Evolutionary conservation across 2,329 filamentous ascomycete genomes (phyloP).

Genomic region (Ustilaginoidea virens): DNA sequence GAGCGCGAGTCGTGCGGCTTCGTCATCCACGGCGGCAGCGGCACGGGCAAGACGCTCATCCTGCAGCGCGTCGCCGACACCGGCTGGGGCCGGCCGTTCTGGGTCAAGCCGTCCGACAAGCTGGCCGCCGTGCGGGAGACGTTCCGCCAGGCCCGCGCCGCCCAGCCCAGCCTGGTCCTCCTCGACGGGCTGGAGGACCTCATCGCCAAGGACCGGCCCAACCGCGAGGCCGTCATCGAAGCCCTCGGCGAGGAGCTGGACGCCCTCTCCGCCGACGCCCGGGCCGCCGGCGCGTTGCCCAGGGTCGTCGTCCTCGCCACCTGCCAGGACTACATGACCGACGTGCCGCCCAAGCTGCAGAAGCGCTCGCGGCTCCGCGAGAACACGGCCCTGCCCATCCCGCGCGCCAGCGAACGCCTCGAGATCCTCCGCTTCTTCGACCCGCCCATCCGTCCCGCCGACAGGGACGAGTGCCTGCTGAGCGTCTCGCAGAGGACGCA

Average conservation of each 20-base stretch:
- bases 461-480: slow-evolving; percentile 35
- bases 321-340: slow-evolving; percentile 52
- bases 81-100: slow-evolving; percentile 56
- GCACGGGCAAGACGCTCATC: slow-evolving; percentile 72
- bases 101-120: slow-evolving; percentile 40
- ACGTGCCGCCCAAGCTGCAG: slow-evolving; percentile 56
- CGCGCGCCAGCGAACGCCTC: slow-evolving; percentile 52
- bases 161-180: slow-evolving; percentile 62
- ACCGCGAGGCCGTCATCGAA: slow-evolving; percentile 33
- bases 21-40: slow-evolving; percentile 65
- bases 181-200: slow-evolving; percentile 66
- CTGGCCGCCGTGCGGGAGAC: slow-evolving; percentile 44
- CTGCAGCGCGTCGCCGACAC: slow-evolving; percentile 51
- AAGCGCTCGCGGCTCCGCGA: slow-evolving; percentile 47
- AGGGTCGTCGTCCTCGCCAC: slow-evolving; percentile 61
- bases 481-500: slow-evolving; percentile 62
- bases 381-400: slow-evolving; percentile 62
- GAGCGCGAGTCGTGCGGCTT: slow-evolving; percentile 37
- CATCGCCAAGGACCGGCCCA: slow-evolving; percentile 42
- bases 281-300: slow-evolving; percentile 23
- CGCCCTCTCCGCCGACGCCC: slow-evolving; percentile 26
- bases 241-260: slow-evolving; percentile 40
- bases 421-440: slow-evolving; percentile 55
- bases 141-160: slow-evolving; percentile 52
- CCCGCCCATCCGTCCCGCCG: slow-evolving; percentile 28